These are phyloP conservation scores for Trifolium repens DNA, from an alignment of 306 rosid species.

Conservation along the genomic window DNA sequence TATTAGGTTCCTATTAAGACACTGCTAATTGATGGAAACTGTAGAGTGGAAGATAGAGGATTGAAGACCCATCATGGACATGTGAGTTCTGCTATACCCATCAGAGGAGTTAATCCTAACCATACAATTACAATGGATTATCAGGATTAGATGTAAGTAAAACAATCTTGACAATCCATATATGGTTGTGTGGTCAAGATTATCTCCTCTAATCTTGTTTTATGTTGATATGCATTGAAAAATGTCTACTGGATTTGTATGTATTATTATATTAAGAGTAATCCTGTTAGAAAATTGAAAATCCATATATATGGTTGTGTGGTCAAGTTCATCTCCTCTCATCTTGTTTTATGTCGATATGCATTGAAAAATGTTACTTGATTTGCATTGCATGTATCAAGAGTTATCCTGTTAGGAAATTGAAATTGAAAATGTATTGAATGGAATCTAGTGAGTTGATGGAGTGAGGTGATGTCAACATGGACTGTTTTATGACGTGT, in stretches of 20 bases:
- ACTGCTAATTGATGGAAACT: conserved; percentile 88
- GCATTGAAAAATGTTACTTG: conserved; percentile 7
- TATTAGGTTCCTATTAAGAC: conserved; percentile 91
- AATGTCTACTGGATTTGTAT: conserved; percentile 17
- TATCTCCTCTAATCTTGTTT: neutral
- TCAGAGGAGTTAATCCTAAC: conserved; percentile 19
- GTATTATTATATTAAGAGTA: conserved; percentile 7
- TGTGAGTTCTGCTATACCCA: conserved; percentile 62
- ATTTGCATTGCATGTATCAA: conserved; percentile 11
- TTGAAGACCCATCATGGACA: conserved; percentile 98
- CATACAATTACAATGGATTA: conserved; percentile 18
- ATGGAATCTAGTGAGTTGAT: conserved; percentile 19
- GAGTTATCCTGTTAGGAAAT: conserved; percentile 14
- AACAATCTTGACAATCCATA: conserved; percentile 12
- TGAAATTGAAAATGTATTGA: conserved; percentile 1
- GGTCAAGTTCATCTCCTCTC: conserved; percentile 15
- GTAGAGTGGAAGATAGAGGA: conserved; percentile 99
- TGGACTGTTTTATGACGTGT: conserved; percentile 32
- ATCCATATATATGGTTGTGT: neutral
- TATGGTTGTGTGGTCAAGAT: conserved; percentile 16
- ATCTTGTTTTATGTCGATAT: conserved; percentile 19
- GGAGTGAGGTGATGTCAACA: conserved; percentile 34
- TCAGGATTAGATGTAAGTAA: conserved; percentile 17
- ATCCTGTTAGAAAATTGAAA: conserved; percentile 27
- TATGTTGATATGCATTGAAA: conserved; percentile 8